Conservation (phyloP, 139 green algal genomes). For the Tetratostichococcus sp. region DNA sequence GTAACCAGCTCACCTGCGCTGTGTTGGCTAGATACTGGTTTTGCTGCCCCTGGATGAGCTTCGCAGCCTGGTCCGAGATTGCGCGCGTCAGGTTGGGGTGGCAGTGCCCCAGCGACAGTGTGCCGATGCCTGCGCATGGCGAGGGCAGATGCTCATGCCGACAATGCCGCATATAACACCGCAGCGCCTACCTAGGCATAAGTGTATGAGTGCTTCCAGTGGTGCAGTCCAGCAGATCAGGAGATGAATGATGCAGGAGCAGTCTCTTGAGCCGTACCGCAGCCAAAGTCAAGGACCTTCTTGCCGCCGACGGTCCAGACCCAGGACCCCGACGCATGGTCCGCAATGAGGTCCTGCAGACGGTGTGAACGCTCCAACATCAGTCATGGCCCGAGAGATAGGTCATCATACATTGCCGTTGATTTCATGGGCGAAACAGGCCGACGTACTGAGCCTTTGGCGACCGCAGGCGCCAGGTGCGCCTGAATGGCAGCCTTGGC, state of each 20-base stretch:
- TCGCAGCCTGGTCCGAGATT: conserved; percentile 61
- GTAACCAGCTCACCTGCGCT: conserved; percentile 20
- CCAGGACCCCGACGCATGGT: conserved; percentile 51
- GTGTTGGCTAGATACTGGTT: conserved; percentile 59
- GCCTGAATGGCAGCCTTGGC: too few relatives aligned
- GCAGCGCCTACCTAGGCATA: too few relatives aligned
- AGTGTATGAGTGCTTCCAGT: too few relatives aligned
- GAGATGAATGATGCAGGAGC: too few relatives aligned
- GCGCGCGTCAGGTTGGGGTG: conserved; percentile 77
- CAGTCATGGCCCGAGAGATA: neutral
- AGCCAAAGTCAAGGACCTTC: conserved; percentile 68
- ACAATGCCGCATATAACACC: too few relatives aligned
- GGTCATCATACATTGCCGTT: neutral
- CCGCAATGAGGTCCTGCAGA: conserved; percentile 64
- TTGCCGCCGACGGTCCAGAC: conserved; percentile 59
- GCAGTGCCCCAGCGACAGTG: conserved; percentile 74
- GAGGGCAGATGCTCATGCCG: too few relatives aligned
- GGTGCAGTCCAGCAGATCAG: too few relatives aligned
- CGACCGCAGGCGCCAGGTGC: neutral
- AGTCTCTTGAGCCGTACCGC: conserved; percentile 22
- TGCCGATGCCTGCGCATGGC: conserved; percentile 62
- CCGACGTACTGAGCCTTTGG: neutral
- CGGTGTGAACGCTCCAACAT: neutral
- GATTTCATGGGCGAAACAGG: too few relatives aligned
- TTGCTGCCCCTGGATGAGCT: conserved; percentile 75